These are phyloP conservation scores for Gardenia jasminoides DNA, from an alignment of 257 asterid species.

Conservation along the genomic window DNA sequence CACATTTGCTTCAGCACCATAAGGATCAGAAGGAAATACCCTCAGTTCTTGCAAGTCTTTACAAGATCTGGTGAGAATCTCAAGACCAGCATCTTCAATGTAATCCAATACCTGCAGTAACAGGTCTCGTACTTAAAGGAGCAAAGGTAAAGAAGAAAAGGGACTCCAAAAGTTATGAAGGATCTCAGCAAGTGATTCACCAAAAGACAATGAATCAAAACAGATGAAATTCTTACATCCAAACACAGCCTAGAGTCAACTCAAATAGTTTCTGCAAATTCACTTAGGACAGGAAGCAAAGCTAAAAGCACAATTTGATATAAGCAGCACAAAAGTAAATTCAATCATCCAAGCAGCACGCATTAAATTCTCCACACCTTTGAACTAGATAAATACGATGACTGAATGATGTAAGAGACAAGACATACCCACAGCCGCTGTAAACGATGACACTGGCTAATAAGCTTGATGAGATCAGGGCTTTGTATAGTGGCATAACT, in stretches of 20 bases:
- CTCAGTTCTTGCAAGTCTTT: constrained; percentile 83
- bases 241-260: neutral
- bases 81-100: constrained; percentile 88
- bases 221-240: neutral
- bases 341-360: neutral
- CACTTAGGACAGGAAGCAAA: neutral
- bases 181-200: neutral
- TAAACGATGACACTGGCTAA: constrained; percentile 69
- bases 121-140: neutral
- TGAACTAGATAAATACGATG: neutral
- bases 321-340: neutral
- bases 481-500: constrained; percentile 72
- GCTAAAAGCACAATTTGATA: neutral
- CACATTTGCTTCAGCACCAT: constrained; percentile 70
- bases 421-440: constrained; percentile 81
- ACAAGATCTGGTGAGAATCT: constrained; percentile 69
- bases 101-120: constrained; percentile 72
- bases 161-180: neutral
- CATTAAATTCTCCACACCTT: neutral
- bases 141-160: neutral
- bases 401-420: neutral
- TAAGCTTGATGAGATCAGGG: constrained; percentile 66
- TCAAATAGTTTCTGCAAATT: neutral
- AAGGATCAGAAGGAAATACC: constrained; percentile 96
- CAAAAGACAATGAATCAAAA: neutral